Evolutionary conservation across 2,329 filamentous ascomycete species (phyloP), one percentile per base, ranked within the genome.

Genomic region (Alternaria consortialis): DNA sequence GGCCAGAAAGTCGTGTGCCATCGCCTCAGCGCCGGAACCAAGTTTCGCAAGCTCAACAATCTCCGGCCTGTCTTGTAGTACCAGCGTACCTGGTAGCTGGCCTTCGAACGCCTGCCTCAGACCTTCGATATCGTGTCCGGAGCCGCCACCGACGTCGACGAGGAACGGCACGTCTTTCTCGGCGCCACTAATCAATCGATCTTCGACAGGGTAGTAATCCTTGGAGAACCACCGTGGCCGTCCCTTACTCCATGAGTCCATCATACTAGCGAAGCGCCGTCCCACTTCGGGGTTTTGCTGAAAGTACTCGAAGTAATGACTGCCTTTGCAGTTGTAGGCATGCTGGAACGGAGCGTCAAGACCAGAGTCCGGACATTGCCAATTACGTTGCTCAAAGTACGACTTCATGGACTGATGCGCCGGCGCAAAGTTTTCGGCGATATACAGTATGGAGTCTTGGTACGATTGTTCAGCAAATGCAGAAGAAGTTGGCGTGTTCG

Each of bases 1-100:
- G 3, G 65, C 70, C 44, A 73, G 29, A 46, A 74, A 81, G 53
- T 82, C 77, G 37, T 81, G 77, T 1, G 66, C 53, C 70, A 77
- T 76, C 2, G 25, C 54, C 44, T 77, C 70, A 6, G 77, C 68
- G 0, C 68, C 55, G 8, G 65, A 51, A 17, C 78, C 48, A 0
- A 68, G 34, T 7, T 65, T 53, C 11, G 77, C 72, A 7, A 70
- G 39, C 34, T 60, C 44, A 6, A 75, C 56, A 2, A 74, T 66
- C 56, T 71, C 68, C 1, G 68, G 68, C 0, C 67, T 50, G 11
- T 73, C 73, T 43, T 75, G 70, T 6, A 74, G 46, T 4, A 75
- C 56, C 12, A 74, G 53, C 5, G 53, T 54, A 15, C 70, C 72
- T 2, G 66, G 63, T 7, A 73, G 29, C 11, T 63, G 55, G 6